Conservation (phyloP, 352 stramenopile genomes). For the Phytophthora fragariae region DNA sequence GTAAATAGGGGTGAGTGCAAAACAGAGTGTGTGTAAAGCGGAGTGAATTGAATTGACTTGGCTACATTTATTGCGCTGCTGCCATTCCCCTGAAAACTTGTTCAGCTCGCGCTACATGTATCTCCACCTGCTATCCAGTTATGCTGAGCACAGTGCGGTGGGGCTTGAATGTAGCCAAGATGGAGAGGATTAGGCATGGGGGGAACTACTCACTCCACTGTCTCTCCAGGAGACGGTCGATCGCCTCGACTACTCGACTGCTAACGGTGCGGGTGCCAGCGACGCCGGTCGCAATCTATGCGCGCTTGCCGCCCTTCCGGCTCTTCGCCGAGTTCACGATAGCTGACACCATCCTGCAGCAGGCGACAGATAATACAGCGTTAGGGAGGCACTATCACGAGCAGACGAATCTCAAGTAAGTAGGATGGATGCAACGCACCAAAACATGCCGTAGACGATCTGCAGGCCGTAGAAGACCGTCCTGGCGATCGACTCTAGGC, state of each 20-base stretch:
- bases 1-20: neutral
- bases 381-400: neutral
- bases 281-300: conserved; percentile 31
- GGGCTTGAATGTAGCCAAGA: neutral
- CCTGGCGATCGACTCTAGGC: conserved; percentile 83
- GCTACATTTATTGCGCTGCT: conserved; percentile 15
- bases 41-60: conserved; percentile 8
- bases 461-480: conserved; percentile 89
- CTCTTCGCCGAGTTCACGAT: conserved; percentile 79
- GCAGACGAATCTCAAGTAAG: too few relatives aligned
- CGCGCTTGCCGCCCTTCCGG: conserved; percentile 48
- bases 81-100: neutral
- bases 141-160: neutral
- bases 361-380: neutral
- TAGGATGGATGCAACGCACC: conserved; percentile 45
- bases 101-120: conserved; percentile 2
- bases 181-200: neutral
- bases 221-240: neutral
- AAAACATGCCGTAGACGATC: conserved; percentile 93
- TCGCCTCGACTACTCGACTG: neutral
- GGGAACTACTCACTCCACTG: neutral
- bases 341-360: conserved; percentile 82
- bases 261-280: neutral
- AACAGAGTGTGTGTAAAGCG: neutral
- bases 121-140: conserved; percentile 6